Evolutionary conservation across 1,139 yeast genomes (phyloP).

Genomic region (Pichia sp.): DNA sequence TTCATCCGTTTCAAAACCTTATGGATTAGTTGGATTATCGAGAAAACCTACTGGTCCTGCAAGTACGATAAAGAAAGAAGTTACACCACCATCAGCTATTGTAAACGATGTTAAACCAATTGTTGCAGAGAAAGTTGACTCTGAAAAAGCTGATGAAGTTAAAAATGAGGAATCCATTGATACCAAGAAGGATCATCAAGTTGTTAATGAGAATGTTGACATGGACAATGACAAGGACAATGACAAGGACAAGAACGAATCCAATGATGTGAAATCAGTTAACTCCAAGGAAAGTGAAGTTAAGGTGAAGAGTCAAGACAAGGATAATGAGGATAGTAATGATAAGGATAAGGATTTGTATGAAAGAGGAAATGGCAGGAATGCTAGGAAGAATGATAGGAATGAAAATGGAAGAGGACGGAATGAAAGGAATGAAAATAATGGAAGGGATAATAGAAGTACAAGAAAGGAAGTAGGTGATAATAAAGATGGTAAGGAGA

Average conservation of each 20-base stretch:
- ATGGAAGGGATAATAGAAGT: neutral
- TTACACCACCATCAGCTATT: too few relatives aligned
- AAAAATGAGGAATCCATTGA: neutral
- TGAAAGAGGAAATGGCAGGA: neutral
- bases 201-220: neutral
- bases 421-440: neutral
- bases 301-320: too few relatives aligned
- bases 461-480: neutral
- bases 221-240: neutral
- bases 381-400: neutral
- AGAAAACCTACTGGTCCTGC: neutral
- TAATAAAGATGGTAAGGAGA: neutral
- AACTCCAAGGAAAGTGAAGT: too few relatives aligned
- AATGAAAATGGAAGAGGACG: neutral
- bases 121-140: neutral
- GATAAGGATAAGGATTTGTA: too few relatives aligned
- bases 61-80: conserved; percentile 1
- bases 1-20: conserved; percentile 19
- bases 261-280: neutral
- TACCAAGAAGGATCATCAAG: neutral
- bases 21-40: conserved; percentile 24
- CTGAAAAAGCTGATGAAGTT: neutral
- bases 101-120: neutral
- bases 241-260: neutral
- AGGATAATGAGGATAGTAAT: too few relatives aligned